These are phyloP conservation scores for Ophiorrhiza pumila DNA, from an alignment of 257 asterid species.

Conservation along the genomic window DNA sequence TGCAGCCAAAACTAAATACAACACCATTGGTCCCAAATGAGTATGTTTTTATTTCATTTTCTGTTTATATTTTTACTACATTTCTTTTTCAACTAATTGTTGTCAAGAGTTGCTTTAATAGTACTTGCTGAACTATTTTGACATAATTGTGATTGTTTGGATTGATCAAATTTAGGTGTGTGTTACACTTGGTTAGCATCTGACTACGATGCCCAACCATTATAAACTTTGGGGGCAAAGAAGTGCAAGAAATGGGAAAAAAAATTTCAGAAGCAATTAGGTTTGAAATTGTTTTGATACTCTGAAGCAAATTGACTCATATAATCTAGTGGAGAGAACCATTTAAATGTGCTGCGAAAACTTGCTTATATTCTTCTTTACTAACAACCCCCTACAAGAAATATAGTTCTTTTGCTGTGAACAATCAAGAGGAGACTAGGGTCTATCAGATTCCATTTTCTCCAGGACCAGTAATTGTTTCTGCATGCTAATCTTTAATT, in stretches of 20 bases:
- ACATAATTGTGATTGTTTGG: background rate
- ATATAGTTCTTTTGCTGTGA: background rate
- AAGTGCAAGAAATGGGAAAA: background rate
- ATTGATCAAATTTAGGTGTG: background rate
- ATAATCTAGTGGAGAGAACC: background rate
- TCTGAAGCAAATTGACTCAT: background rate
- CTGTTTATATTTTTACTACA: background rate
- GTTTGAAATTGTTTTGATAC: background rate
- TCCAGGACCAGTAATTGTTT: background rate
- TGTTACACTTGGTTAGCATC: background rate
- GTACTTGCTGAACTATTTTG: background rate
- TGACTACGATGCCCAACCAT: background rate
- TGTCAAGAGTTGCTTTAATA: background rate
- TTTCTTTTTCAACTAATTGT: background rate
- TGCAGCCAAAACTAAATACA: slow-evolving; percentile 71
- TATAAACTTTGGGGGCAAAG: background rate
- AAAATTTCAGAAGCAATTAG: background rate
- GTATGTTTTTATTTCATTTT: slow-evolving; percentile 43
- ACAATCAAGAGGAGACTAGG: background rate
- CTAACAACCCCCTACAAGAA: background rate
- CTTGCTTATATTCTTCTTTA: background rate
- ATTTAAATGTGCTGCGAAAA: background rate
- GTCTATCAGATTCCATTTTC: background rate
- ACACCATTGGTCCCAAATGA: slow-evolving; percentile 70
- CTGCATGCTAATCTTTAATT: background rate